Conservation (phyloP, 2,329 filamentous ascomycete species). For the Rhynchosporium agropyri region DNA sequence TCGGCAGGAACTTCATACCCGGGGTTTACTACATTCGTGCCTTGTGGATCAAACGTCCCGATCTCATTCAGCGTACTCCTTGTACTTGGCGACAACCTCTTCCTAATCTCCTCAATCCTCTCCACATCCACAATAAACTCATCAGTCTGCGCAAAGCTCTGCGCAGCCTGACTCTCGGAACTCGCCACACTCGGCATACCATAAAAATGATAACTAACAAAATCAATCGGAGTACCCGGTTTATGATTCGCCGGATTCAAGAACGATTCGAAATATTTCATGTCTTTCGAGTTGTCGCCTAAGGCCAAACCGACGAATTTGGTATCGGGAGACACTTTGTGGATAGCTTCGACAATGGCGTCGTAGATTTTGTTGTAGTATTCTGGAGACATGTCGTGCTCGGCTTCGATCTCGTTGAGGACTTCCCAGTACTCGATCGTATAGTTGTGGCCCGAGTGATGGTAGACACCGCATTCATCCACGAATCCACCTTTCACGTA, state of each 20-base stretch:
- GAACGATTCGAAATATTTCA: constrained; percentile 12
- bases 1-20: constrained; percentile 10
- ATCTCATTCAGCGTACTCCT: constrained; percentile 18
- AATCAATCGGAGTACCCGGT: constrained; percentile 9
- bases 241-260: constrained; percentile 9
- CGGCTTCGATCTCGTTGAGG: constrained; percentile 16
- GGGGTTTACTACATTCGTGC: background rate
- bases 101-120: constrained; percentile 13
- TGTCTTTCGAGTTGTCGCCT: constrained; percentile 11
- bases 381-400: constrained; percentile 13
- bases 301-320: constrained; percentile 18
- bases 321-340: constrained; percentile 6
- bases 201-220: constrained; percentile 18
- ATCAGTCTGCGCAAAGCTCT: constrained; percentile 8
- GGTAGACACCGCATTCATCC: constrained; percentile 17
- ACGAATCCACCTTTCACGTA: constrained; percentile 14
- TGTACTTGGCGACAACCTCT: constrained; percentile 9
- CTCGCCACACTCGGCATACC: constrained; percentile 9
- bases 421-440: constrained; percentile 20
- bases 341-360: background rate
- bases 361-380: constrained; percentile 17
- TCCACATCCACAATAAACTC: constrained; percentile 13
- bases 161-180: constrained; percentile 7
- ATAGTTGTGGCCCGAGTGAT: constrained; percentile 14
- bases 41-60: constrained; percentile 17